phyloP scores from a whole-genome alignment of 2,329 filamentous ascomycete species.

The Thermochaetoides dissita region DNA sequence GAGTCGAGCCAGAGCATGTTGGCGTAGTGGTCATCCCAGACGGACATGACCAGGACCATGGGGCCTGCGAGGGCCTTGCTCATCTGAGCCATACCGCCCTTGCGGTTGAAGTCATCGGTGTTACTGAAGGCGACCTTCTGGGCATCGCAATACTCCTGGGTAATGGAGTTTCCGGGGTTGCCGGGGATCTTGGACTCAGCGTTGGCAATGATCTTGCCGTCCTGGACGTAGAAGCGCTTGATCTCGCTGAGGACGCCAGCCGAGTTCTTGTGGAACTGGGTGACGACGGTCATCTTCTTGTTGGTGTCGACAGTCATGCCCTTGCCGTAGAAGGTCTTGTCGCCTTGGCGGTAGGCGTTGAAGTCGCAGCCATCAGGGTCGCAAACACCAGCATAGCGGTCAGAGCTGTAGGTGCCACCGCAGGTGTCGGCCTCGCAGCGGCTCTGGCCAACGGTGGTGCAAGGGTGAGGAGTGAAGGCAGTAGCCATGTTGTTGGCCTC shows the following conservation, averaged over 20 bases:
- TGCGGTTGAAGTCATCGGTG: slow-evolving; percentile 34
- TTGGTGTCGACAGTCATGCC: slow-evolving; percentile 44
- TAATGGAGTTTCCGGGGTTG: slow-evolving; percentile 35
- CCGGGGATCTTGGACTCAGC: slow-evolving; percentile 26
- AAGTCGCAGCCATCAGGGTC: slow-evolving; percentile 60
- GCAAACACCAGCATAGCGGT: slow-evolving; percentile 48
- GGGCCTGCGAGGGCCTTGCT: slow-evolving; percentile 26
- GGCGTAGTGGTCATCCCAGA: slow-evolving; percentile 52
- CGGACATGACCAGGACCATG: slow-evolving; percentile 36
- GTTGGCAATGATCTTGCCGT: slow-evolving; percentile 45
- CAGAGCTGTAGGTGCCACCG: slow-evolving; percentile 36
- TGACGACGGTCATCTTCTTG: slow-evolving; percentile 50
- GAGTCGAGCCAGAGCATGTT: slow-evolving; percentile 67
- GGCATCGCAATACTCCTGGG: slow-evolving; percentile 39
- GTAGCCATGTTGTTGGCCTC: slow-evolving; percentile 54
- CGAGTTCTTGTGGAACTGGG: slow-evolving; percentile 41
- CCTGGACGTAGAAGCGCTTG: slow-evolving; percentile 51
- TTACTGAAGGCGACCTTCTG: slow-evolving; percentile 47
- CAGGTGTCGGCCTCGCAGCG: slow-evolving; percentile 37
- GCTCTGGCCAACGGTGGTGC: slow-evolving; percentile 33
- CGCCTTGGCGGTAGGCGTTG: slow-evolving; percentile 54
- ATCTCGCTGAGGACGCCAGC: slow-evolving; percentile 44
- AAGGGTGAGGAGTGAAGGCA: slow-evolving; percentile 53
- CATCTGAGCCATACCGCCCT: slow-evolving; percentile 47
- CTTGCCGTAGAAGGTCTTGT: slow-evolving; percentile 47